Percentiles rank a stretch among this genome's conserved stretches.
These are phyloP conservation scores for Ogataea dorogensis DNA, from an alignment of 805 yeast genomes.

Conservation along the genomic window DNA sequence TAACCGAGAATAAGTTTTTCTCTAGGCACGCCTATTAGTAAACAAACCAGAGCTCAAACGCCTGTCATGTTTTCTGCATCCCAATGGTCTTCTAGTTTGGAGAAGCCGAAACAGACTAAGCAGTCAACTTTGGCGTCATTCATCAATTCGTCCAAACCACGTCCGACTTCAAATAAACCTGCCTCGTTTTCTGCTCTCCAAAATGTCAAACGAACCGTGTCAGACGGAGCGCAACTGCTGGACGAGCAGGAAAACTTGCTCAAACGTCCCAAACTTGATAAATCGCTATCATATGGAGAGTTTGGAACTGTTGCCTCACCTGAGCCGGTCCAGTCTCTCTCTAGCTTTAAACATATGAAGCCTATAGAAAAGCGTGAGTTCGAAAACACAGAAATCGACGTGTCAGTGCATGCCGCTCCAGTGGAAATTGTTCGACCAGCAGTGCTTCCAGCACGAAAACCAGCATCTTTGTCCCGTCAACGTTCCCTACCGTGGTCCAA, in stretches of 20 bases:
- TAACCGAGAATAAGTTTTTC: background rate
- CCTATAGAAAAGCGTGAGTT: slow-evolving; percentile 20
- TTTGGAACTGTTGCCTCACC: slow-evolving; percentile 2
- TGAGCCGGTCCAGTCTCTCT: background rate
- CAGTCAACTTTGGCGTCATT: slow-evolving; percentile 22
- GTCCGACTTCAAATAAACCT: background rate
- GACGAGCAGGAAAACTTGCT: slow-evolving; percentile 3
- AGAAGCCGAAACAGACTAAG: slow-evolving; percentile 11
- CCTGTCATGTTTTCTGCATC: slow-evolving; percentile 14
- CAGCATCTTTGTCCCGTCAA: slow-evolving; percentile 15
- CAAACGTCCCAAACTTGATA: slow-evolving; percentile 4
- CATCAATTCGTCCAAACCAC: slow-evolving; percentile 16
- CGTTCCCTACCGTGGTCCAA: slow-evolving; percentile 22
- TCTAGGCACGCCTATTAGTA: background rate
- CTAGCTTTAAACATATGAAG: slow-evolving; percentile 25
- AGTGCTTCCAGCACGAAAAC: slow-evolving; percentile 6
- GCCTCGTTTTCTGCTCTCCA: slow-evolving; percentile 3
- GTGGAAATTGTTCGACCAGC: too few relatives aligned
- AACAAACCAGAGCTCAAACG: background rate
- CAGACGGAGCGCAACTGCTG: background rate
- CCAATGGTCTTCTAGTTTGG: slow-evolving; percentile 9
- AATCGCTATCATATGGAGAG: slow-evolving; percentile 1
- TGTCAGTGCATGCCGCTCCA: background rate
- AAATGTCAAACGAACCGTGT: slow-evolving; percentile 1
- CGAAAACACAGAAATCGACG: slow-evolving; percentile 9